These are phyloP conservation scores for Avena sativa DNA, from an alignment of 176 grass and related monocot genomes.

Conservation along the genomic window DNA sequence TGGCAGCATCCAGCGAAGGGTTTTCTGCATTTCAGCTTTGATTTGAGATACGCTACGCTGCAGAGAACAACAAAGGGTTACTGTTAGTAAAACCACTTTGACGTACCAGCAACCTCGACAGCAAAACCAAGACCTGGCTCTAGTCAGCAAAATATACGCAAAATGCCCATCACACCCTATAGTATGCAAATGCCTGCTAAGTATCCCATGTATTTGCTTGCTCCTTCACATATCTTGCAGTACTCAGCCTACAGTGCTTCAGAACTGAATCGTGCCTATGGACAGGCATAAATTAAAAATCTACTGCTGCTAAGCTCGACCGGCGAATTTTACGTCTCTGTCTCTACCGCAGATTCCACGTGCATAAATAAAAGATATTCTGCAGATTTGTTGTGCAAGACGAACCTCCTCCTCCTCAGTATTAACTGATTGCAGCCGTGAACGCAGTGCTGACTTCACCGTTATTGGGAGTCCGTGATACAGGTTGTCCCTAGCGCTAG, in stretches of 20 bases:
- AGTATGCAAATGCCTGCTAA: background rate
- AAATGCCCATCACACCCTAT: background rate
- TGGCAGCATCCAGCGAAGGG: conserved; percentile 77
- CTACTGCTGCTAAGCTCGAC: background rate
- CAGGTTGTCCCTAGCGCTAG: conserved; percentile 86
- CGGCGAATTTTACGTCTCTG: background rate
- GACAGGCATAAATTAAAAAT: background rate
- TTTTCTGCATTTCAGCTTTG: conserved; percentile 95
- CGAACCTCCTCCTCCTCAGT: conserved; percentile 89
- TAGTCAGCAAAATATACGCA: background rate
- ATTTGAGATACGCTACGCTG: conserved; percentile 83
- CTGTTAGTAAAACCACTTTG: conserved; percentile 14
- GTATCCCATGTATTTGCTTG: background rate
- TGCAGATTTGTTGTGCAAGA: conserved; percentile 13
- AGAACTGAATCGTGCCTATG: background rate
- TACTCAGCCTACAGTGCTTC: background rate
- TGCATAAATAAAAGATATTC: background rate
- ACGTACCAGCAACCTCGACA: background rate
- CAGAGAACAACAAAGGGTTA: background rate
- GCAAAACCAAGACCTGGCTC: background rate
- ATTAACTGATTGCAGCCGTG: conserved; percentile 58
- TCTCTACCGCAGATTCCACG: background rate
- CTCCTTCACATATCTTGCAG: background rate
- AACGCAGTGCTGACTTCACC: conserved; percentile 77
- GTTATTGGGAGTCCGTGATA: conserved; percentile 82